These are phyloP conservation scores for Multifurca ochricompacta DNA, from an alignment of 768 basidiomycete species.

Conservation along the genomic window DNA sequence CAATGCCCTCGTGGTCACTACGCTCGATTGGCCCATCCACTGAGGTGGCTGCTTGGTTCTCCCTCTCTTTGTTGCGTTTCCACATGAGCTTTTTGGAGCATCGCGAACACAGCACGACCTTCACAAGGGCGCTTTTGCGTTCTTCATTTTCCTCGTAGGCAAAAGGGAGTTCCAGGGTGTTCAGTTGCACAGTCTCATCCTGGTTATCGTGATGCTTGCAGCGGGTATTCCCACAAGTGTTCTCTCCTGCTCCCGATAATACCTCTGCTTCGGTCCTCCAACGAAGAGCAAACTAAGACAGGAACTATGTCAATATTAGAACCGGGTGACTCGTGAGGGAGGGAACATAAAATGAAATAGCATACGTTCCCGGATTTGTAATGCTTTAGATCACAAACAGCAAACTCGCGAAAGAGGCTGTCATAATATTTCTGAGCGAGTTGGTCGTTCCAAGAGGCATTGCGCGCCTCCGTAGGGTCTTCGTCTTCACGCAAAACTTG, in stretches of 20 bases:
- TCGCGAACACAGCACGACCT: constrained; percentile 74
- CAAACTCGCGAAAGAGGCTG: constrained; percentile 86
- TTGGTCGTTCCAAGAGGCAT: constrained; percentile 67
- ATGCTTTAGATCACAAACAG: constrained; percentile 89
- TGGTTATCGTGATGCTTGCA: constrained; percentile 48
- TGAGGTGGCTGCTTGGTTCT: neutral
- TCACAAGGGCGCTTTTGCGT: constrained; percentile 76
- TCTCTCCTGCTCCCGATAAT: constrained; percentile 74
- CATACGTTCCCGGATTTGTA: constrained; percentile 86
- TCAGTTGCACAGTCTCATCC: constrained; percentile 32
- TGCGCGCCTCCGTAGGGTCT: constrained; percentile 36
- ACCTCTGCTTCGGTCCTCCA: constrained; percentile 95
- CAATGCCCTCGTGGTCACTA: neutral
- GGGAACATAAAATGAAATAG: neutral
- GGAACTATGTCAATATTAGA: neutral
- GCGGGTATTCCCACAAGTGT: constrained; percentile 83
- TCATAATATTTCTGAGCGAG: constrained; percentile 86
- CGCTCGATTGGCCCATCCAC: neutral
- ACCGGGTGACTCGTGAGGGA: too few species aligned
- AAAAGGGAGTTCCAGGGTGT: constrained; percentile 86
- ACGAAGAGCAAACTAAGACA: constrained; percentile 69
- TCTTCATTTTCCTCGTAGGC: constrained; percentile 75
- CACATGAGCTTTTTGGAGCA: constrained; percentile 84
- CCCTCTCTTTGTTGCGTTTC: constrained; percentile 67
- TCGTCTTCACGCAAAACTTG: constrained; percentile 52